These are phyloP conservation scores for Moricandia arvensis DNA, from an alignment of 345 rosid genomes.

Conservation along the genomic window DNA sequence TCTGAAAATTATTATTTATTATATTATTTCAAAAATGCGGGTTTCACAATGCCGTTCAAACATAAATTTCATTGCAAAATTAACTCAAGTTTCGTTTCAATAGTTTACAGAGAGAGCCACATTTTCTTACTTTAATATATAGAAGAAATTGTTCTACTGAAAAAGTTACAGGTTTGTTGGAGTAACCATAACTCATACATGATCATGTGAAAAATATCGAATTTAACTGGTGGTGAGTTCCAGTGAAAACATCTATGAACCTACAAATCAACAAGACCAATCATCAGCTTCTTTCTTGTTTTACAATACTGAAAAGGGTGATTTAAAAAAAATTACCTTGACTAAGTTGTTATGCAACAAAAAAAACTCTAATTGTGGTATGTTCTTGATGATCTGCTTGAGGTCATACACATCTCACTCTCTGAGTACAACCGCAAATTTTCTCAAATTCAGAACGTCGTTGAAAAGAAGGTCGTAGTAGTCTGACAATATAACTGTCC, in stretches of 20 bases:
- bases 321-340: constrained; percentile 63
- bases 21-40: too few relatives aligned
- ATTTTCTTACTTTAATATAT: constrained; percentile 12
- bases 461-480: constrained; percentile 95
- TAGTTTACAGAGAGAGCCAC: constrained; percentile 6
- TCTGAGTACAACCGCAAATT: constrained; percentile 72
- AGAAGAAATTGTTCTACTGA: neutral
- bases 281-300: constrained; percentile 24
- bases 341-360: constrained; percentile 71
- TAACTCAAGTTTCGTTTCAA: neutral
- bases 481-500: constrained; percentile 79
- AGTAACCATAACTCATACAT: constrained; percentile 96
- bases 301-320: neutral
- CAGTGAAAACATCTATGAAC: constrained; percentile 94
- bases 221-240: constrained; percentile 76
- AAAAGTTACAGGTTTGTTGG: constrained; percentile 24
- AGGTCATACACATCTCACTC: constrained; percentile 77
- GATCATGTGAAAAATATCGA: constrained; percentile 92
- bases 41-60: too few relatives aligned
- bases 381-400: constrained; percentile 70
- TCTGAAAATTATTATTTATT: too few relatives aligned
- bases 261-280: constrained; percentile 49
- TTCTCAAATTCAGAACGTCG: constrained; percentile 74
- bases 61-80: too few relatives aligned
- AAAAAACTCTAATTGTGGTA: constrained; percentile 65